Conservation (phyloP, 345 rosid species). For the Salix brachista region DNA sequence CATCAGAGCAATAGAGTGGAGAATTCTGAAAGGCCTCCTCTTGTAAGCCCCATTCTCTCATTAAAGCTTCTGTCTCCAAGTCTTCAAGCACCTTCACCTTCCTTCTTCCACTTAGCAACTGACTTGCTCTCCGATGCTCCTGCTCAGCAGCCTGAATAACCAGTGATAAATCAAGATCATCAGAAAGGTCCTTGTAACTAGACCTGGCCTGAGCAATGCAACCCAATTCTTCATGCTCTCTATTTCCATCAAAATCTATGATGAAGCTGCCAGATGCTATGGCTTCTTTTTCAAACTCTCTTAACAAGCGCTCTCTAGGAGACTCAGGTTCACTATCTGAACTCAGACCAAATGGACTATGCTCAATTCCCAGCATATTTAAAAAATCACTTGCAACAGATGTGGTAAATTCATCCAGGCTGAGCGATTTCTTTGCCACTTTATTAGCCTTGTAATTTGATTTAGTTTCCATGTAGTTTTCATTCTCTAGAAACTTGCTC, state of each 20-base stretch:
- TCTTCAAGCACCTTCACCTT: slow-evolving; percentile 53
- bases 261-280: slow-evolving; percentile 46
- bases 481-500: slow-evolving; percentile 28
- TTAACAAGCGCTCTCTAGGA: slow-evolving; percentile 67
- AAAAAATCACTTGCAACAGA: slow-evolving; percentile 67
- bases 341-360: slow-evolving; percentile 27
- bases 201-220: slow-evolving; percentile 13
- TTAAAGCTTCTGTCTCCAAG: slow-evolving; percentile 65
- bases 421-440: slow-evolving; percentile 35
- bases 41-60: slow-evolving; percentile 53
- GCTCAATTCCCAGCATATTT: slow-evolving; percentile 54
- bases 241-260: slow-evolving; percentile 31
- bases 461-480: slow-evolving; percentile 33
- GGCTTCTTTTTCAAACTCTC: slow-evolving; percentile 72
- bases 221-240: slow-evolving; percentile 21
- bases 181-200: slow-evolving; percentile 21
- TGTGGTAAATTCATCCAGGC: slow-evolving; percentile 62
- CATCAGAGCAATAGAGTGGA: slow-evolving; percentile 40
- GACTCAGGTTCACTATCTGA: slow-evolving; percentile 63
- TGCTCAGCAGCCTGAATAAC: slow-evolving; percentile 32
- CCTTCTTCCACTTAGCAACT: slow-evolving; percentile 42
- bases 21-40: slow-evolving; percentile 51
- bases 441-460: slow-evolving; percentile 39
- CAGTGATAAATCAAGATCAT: slow-evolving; percentile 39
- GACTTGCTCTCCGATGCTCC: slow-evolving; percentile 32